Evolutionary conservation across 2,329 filamentous ascomycete species (phyloP).

Genomic region (Pleomassaria siparia): DNA sequence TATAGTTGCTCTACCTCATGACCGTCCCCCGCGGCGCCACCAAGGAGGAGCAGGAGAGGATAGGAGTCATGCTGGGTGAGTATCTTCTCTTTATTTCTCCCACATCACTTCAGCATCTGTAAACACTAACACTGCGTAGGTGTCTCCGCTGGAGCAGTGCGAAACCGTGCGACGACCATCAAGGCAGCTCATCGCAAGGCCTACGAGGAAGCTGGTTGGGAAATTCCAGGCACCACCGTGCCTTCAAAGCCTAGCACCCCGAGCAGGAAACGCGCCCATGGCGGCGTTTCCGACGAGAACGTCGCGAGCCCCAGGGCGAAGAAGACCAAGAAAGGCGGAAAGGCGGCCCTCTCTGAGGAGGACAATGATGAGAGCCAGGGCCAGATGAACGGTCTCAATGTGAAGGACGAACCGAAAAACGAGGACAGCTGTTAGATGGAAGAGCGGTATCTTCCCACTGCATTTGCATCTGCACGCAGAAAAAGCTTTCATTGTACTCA

Average conservation of each 20-base stretch:
- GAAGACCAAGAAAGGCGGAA: constrained; percentile 2
- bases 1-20: constrained; percentile 6
- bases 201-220: constrained; percentile 18
- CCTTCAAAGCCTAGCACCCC: not conserved
- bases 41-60: not conserved
- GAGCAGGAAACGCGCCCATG: not conserved
- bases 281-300: not conserved
- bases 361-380: constrained; percentile 2
- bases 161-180: constrained; percentile 7
- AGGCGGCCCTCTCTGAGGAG: constrained; percentile 1
- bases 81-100: too few relatives aligned
- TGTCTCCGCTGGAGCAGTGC: constrained; percentile 1
- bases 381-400: not conserved
- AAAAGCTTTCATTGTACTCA: too few relatives aligned
- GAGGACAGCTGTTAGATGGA: not conserved
- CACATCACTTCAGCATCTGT: constrained; percentile 3
- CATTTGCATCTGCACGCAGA: too few relatives aligned
- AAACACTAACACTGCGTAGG: constrained; percentile 4
- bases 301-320: constrained; percentile 4
- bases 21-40: not conserved
- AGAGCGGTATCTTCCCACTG: not conserved
- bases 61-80: constrained; percentile 2
- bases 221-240: not conserved
- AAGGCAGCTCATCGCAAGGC: constrained; percentile 12
- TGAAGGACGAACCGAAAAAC: constrained; percentile 2